A percentile compares a stretch with the other conserved stretches of the same genome.
Conservation (phyloP, 345 rosid genomes). For the Syzygium aromaticum region DNA sequence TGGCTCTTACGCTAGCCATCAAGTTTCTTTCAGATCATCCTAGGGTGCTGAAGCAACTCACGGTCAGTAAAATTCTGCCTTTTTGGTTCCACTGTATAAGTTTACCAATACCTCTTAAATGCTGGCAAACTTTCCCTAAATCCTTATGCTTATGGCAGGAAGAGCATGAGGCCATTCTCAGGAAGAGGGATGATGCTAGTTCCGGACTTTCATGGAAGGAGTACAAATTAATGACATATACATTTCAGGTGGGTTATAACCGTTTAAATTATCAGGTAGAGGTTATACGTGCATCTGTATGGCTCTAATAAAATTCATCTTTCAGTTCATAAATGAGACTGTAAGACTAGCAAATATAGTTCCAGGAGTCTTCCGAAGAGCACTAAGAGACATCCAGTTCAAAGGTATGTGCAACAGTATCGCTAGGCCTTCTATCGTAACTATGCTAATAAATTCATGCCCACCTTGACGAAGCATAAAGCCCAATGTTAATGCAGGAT, state of each 20-base stretch:
- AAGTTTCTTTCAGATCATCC: constrained; percentile 73
- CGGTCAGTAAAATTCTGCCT: constrained; percentile 27
- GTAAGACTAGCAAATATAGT: constrained; percentile 90
- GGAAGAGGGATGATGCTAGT: constrained; percentile 36
- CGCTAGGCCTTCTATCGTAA: neutral
- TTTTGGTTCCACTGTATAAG: neutral
- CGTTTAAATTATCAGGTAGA: neutral
- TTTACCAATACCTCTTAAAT: neutral
- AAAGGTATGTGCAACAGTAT: constrained; percentile 31
- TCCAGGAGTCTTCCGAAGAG: constrained; percentile 89
- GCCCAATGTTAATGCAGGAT: constrained; percentile 31
- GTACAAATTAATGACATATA: constrained; percentile 91
- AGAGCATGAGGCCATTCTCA: constrained; percentile 70
- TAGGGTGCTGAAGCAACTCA: constrained; percentile 54
- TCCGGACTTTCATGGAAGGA: constrained; percentile 85
- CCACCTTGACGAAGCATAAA: neutral
- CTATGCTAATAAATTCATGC: neutral
- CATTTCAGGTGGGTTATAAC: constrained; percentile 61
- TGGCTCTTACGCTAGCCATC: constrained; percentile 72
- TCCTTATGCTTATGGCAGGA: constrained; percentile 38
- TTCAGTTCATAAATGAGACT: constrained; percentile 89
- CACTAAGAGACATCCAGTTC: constrained; percentile 58
- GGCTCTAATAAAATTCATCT: neutral
- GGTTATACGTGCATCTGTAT: neutral
- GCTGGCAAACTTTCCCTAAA: neutral